phyloP scores from a whole-genome alignment of 176 grass and related monocot species.

The Microstegium vimineum region DNA sequence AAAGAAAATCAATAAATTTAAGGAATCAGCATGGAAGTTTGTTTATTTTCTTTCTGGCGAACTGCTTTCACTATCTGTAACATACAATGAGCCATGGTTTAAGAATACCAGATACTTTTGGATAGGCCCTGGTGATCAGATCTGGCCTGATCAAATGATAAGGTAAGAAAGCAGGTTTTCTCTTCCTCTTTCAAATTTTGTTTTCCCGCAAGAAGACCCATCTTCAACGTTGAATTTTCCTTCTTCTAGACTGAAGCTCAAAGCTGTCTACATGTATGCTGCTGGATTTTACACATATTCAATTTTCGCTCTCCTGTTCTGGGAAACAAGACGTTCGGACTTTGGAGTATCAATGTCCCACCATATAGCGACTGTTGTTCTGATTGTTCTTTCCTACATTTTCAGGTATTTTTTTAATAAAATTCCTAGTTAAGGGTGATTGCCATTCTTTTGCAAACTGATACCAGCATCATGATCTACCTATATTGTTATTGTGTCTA shows the following conservation, averaged over 20 bases:
- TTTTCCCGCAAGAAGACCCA: not conserved
- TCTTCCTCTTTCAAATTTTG: constrained; percentile 13
- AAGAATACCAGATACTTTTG: constrained; percentile 75
- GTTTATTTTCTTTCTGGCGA: constrained; percentile 81
- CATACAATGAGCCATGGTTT: constrained; percentile 88
- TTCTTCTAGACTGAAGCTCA: constrained; percentile 72
- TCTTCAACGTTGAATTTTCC: constrained; percentile 11
- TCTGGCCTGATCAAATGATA: constrained; percentile 93
- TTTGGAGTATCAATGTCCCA: constrained; percentile 89
- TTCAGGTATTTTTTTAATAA: constrained; percentile 49
- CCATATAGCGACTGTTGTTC: constrained; percentile 69
- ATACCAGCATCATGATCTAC: not conserved
- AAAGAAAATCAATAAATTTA: constrained; percentile 87
- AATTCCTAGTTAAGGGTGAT: not conserved
- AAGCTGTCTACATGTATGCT: constrained; percentile 87
- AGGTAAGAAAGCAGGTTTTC: constrained; percentile 47
- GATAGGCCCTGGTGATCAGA: constrained; percentile 79
- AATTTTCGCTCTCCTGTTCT: constrained; percentile 88
- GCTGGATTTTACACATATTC: constrained; percentile 97
- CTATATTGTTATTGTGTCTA: constrained; percentile 22
- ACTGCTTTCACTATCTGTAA: constrained; percentile 70
- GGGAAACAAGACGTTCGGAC: constrained; percentile 86
- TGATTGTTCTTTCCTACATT: constrained; percentile 85
- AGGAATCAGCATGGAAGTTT: constrained; percentile 94
- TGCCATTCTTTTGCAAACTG: constrained; percentile 9